Base-by-base conservation (phyloP, 2,329 filamentous ascomycete species). In the Dactylella cylindrospora region DNA sequence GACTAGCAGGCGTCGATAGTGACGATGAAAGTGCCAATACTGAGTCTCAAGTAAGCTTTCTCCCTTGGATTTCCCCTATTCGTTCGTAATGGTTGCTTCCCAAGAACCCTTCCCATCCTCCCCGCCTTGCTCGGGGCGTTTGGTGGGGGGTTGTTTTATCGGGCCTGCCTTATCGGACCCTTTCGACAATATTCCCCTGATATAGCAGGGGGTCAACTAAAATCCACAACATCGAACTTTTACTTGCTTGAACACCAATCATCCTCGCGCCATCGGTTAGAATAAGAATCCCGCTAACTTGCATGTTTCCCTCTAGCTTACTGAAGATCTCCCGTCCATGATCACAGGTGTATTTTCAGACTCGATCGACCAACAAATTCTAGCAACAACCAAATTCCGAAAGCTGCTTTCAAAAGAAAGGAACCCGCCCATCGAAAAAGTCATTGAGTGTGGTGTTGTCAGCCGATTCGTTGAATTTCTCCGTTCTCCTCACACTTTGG, bases 361-460 rank as follows among this genome's bases (percentile, higher is more conserved):
- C 67, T 90, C 97, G 76, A 96, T 98, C 76, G 93, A 98, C 73
- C 82, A 87, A 69, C 93, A 98, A 77, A 98, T 98, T 70, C 85
- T 91, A 76, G 90, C 91, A 57, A 98, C 93, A 22, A 98, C 93
- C 69, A 96, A 95, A 76, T 98, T 98, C 80, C 82, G 93, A 74
- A 98, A 98, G 80, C 82, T 98, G 33, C 80, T 98, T 22, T 96
- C 90, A 68, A 98, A 98, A 79, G 93, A 98, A 79, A 88, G 93
- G 72, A 98, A 98, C 78, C 93, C 93, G 39, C 93, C 93, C 38
- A 98, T 98, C 73, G 93, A 98, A 78, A 90, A 94, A 73, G 93
- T 98, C 69, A 98, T 98, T 76, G 95, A 97, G 81, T 97, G 93
- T 60, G 93, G 93, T 71, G 93, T 98, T 67, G 93, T 98, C 68